phyloP scores from a whole-genome alignment of 768 basidiomycete genomes.

The Jaapia argillacea region DNA sequence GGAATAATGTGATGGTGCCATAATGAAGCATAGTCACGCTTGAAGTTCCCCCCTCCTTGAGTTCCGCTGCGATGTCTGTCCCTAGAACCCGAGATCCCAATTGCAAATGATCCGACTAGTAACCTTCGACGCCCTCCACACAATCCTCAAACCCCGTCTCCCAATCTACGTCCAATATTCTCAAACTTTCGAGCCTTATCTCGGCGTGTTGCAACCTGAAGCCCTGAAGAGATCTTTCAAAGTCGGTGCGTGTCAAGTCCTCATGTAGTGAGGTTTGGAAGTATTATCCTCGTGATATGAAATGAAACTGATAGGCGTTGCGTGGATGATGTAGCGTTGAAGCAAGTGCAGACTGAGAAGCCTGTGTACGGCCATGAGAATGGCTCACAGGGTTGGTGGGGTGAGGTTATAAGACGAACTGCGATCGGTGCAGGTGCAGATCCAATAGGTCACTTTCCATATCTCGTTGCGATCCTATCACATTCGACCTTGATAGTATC shows the following conservation, averaged over 20 bases:
- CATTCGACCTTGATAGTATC: background rate
- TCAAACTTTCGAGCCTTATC: slow-evolving; percentile 52
- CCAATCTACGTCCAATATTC: slow-evolving; percentile 63
- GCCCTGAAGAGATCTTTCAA: slow-evolving; percentile 50
- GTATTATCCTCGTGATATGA: too few species aligned
- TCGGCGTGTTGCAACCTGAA: slow-evolving; percentile 49
- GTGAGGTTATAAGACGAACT: slow-evolving; percentile 64
- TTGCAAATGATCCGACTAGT: slow-evolving; percentile 53
- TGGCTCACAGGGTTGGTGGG: slow-evolving; percentile 61
- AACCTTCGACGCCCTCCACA: slow-evolving; percentile 73
- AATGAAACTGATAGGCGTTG: background rate
- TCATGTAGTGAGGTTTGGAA: too few species aligned
- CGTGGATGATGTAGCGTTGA: slow-evolving; percentile 30
- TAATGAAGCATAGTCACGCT: too few species aligned
- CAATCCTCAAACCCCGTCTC: slow-evolving; percentile 57
- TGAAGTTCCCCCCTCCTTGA: too few species aligned
- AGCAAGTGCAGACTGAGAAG: slow-evolving; percentile 42
- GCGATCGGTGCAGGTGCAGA: slow-evolving; percentile 70
- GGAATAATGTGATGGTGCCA: too few species aligned
- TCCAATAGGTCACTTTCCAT: slow-evolving; percentile 30
- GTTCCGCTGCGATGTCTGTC: too few species aligned
- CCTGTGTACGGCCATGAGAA: slow-evolving; percentile 51
- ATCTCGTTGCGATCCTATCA: background rate
- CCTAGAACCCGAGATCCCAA: too few species aligned
- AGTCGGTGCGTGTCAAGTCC: slow-evolving; percentile 35